A percentile compares a stretch with the other conserved stretches of the same genome.
Conservation (phyloP, 768 basidiomycete species). For the Rhizopogon salebrosus region DNA sequence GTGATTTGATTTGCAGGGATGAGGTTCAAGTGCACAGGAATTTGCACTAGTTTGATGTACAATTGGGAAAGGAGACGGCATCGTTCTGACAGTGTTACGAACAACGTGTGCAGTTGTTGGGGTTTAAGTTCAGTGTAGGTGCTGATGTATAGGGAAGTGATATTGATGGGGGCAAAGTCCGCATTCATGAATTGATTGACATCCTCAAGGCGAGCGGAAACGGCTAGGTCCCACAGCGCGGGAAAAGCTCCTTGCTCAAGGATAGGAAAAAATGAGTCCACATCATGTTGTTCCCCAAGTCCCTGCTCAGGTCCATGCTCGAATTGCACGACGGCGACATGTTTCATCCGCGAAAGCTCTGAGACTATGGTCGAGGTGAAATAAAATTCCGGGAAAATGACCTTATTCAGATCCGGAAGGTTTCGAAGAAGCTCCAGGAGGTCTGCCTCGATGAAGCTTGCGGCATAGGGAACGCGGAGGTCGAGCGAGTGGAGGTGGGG, state of each 20-base stretch:
- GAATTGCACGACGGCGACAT: slow-evolving; percentile 48
- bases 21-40: slow-evolving; percentile 9
- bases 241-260: slow-evolving; percentile 49
- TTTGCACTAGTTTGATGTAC: slow-evolving; percentile 29
- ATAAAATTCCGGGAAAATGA: slow-evolving; percentile 49
- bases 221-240: slow-evolving; percentile 44
- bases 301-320: slow-evolving; percentile 47
- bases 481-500: slow-evolving; percentile 45
- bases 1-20: slow-evolving; percentile 24
- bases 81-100: slow-evolving; percentile 39
- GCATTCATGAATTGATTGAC: slow-evolving; percentile 39
- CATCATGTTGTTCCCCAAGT: no score
- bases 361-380: slow-evolving; percentile 44
- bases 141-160: slow-evolving; percentile 49
- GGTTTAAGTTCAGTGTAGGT: slow-evolving; percentile 40
- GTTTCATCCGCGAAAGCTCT: slow-evolving; percentile 35
- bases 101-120: slow-evolving; percentile 34
- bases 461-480: slow-evolving; percentile 38
- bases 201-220: slow-evolving; percentile 41
- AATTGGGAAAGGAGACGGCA: slow-evolving; percentile 44
- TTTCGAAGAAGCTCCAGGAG: slow-evolving; percentile 34
- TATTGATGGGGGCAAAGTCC: slow-evolving; percentile 40
- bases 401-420: slow-evolving; percentile 39
- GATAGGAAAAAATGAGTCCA: slow-evolving; percentile 37
- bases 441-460: slow-evolving; percentile 35